phyloP scores from a whole-genome alignment of 495 filamentous ascomycete species.

The Penicillium robsamsonii region DNA sequence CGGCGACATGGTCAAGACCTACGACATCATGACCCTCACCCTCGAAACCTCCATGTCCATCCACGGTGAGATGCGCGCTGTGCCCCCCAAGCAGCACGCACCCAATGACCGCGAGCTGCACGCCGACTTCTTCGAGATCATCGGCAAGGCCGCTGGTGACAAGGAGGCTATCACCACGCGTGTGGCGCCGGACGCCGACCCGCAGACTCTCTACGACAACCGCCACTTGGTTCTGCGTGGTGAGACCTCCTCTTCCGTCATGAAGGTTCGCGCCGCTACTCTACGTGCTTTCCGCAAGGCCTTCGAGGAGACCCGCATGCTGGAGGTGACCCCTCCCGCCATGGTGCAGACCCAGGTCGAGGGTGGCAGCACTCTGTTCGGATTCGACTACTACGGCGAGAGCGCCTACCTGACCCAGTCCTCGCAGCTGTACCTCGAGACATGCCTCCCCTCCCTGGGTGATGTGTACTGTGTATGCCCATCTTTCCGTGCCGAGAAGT shows the following conservation, averaged over 20 bases:
- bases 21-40: slow-evolving; percentile 86
- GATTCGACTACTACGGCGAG: slow-evolving; percentile 91
- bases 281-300: slow-evolving; percentile 79
- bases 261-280: slow-evolving; percentile 86
- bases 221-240: slow-evolving; percentile 89
- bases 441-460: slow-evolving; percentile 82
- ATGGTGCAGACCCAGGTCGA: slow-evolving; percentile 99
- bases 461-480: slow-evolving; percentile 98
- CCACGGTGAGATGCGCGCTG: slow-evolving; percentile 82
- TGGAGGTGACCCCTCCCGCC: slow-evolving; percentile 87
- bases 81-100: slow-evolving; percentile 75
- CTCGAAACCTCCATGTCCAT: slow-evolving; percentile 86
- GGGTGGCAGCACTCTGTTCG: slow-evolving; percentile 92
- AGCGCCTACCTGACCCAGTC: slow-evolving; percentile 95
- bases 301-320: slow-evolving; percentile 73
- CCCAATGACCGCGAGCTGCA: slow-evolving; percentile 89
- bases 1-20: slow-evolving; percentile 82
- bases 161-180: slow-evolving; percentile 93
- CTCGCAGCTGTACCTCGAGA: slow-evolving; percentile 97
- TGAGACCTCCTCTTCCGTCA: slow-evolving; percentile 79
- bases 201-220: slow-evolving; percentile 79
- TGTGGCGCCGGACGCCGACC: slow-evolving; percentile 76
- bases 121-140: slow-evolving; percentile 87
- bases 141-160: slow-evolving; percentile 81
- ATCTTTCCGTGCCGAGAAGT: slow-evolving; percentile 97